Conservation (phyloP, 2,329 filamentous ascomycete genomes). For the Paracoccidioides brasiliensis region DNA sequence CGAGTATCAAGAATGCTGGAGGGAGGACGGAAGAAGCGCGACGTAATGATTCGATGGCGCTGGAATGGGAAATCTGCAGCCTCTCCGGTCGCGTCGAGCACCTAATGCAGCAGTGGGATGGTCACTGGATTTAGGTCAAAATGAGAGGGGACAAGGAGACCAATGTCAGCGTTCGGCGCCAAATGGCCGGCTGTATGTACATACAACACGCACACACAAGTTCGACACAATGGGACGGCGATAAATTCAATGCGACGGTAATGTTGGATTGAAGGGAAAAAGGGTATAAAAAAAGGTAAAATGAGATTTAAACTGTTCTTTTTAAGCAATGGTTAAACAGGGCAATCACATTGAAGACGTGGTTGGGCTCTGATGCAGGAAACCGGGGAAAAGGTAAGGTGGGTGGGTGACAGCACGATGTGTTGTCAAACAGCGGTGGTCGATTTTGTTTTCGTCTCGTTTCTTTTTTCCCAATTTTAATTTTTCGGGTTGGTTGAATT, state of each 20-base stretch:
- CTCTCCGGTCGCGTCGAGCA: conserved; percentile 29
- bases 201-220: background rate
- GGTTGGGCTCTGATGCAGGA: conserved; percentile 12
- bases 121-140: conserved; percentile 5
- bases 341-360: conserved; percentile 4
- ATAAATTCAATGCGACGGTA: background rate
- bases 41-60: conserved; percentile 30
- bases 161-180: conserved; percentile 1
- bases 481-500: background rate
- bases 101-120: conserved; percentile 24
- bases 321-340: conserved; percentile 3
- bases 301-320: background rate
- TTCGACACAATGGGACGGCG: background rate
- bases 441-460: conserved; percentile 3
- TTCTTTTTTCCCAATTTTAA: conserved; percentile 2
- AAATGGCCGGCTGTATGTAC: background rate
- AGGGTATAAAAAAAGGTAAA: background rate
- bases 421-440: conserved; percentile 10
- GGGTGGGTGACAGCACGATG: conserved; percentile 7
- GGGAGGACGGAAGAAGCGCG: background rate
- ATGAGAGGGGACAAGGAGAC: conserved; percentile 5
- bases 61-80: conserved; percentile 24
- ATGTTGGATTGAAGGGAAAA: background rate
- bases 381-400: conserved; percentile 3
- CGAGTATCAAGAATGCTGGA: background rate